Percentiles rank a stretch among this genome's conserved stretches.
Conservation (phyloP, 768 basidiomycete species). For the Kwoniella newhampshirensis region DNA sequence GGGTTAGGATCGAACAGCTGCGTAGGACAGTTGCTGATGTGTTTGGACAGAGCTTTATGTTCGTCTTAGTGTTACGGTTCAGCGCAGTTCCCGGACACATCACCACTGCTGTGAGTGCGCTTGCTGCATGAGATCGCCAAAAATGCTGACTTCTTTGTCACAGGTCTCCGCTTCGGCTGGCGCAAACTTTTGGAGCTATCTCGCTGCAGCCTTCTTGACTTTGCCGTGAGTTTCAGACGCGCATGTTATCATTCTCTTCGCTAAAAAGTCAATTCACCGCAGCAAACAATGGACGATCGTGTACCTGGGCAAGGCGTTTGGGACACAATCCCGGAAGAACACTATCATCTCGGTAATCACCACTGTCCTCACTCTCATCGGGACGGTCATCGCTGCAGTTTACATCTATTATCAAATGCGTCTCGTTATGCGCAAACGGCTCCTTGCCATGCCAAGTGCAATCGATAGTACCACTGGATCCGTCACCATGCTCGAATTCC, state of each 20-base stretch:
- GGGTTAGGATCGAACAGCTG: too few species aligned
- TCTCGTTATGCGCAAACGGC: constrained; percentile 37
- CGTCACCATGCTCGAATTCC: constrained; percentile 16
- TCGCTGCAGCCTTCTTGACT: constrained; percentile 47
- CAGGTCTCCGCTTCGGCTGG: constrained; percentile 43
- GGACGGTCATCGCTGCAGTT: constrained; percentile 46
- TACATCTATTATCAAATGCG: constrained; percentile 53
- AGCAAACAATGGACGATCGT: constrained; percentile 50
- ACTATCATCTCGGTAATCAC: constrained; percentile 41
- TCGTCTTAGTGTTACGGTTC: constrained; percentile 49
- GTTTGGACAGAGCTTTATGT: constrained; percentile 50
- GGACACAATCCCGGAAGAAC: constrained; percentile 36
- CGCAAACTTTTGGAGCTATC: constrained; percentile 47
- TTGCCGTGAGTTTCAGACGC: constrained; percentile 28
- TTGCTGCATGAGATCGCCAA: too few species aligned
- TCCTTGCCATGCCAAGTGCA: constrained; percentile 18
- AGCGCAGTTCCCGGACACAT: constrained; percentile 51
- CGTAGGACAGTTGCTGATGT: too few species aligned
- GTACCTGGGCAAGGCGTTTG: constrained; percentile 48
- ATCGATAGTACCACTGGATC: not conserved
- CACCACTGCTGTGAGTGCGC: constrained; percentile 32
- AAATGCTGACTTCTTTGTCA: too few species aligned
- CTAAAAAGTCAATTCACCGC: constrained; percentile 19
- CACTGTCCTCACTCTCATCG: constrained; percentile 40
- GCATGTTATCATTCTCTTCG: constrained; percentile 13